phyloP scores from a whole-genome alignment of 805 yeast genomes.

The Kodamaea neixiangensis region DNA sequence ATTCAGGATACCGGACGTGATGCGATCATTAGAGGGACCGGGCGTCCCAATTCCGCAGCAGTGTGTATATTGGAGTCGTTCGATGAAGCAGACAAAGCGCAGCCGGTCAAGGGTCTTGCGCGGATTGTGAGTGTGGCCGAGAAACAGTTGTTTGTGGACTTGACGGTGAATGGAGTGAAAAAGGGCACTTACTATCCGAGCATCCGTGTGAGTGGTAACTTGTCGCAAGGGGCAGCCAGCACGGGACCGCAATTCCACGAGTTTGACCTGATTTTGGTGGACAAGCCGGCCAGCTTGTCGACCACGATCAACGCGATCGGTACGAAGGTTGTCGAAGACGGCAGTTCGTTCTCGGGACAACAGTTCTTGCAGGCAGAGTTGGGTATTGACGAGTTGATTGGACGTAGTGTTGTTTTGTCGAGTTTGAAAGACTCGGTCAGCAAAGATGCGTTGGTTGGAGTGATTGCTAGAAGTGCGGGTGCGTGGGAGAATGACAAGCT shows the following conservation, averaged over 20 bases:
- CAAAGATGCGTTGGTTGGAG: constrained; percentile 66
- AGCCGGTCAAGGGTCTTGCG: constrained; percentile 83
- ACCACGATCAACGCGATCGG: constrained; percentile 39
- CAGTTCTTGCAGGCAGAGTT: constrained; percentile 44
- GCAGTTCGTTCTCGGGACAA: constrained; percentile 35
- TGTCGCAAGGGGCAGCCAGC: constrained; percentile 68
- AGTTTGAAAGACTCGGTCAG: constrained; percentile 38
- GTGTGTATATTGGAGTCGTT: constrained; percentile 85
- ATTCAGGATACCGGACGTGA: constrained; percentile 79
- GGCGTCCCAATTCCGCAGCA: constrained; percentile 83
- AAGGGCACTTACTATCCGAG: constrained; percentile 69
- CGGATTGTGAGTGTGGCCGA: constrained; percentile 71
- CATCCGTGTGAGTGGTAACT: constrained; percentile 70
- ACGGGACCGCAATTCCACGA: constrained; percentile 56
- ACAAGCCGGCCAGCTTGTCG: constrained; percentile 22
- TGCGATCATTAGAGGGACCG: constrained; percentile 91
- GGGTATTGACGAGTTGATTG: constrained; percentile 62
- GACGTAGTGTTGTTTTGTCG: constrained; percentile 62
- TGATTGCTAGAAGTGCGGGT: constrained; percentile 95
- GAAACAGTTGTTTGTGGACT: constrained; percentile 63
- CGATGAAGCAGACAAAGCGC: constrained; percentile 42
- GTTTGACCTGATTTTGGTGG: constrained; percentile 42
- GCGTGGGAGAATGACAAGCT: constrained; percentile 94
- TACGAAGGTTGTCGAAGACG: constrained; percentile 23
- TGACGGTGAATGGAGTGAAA: constrained; percentile 73